These are phyloP conservation scores for Parietichytrium sp. DNA, from an alignment of 108 stramenopile species.

Conservation along the genomic window DNA sequence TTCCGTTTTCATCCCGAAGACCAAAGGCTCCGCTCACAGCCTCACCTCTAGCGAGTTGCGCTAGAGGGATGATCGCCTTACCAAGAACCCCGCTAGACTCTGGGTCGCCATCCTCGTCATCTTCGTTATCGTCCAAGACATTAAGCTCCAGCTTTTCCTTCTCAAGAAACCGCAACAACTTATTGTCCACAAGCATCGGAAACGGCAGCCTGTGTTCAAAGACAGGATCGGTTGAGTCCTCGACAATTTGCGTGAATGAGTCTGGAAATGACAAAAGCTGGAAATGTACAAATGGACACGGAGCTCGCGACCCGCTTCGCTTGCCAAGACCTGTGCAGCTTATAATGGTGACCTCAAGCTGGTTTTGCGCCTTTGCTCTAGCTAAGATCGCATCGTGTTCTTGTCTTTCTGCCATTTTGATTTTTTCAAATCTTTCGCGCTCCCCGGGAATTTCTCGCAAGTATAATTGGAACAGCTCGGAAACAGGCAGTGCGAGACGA, in stretches of 20 bases:
- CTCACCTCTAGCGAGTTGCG: conserved; percentile 39
- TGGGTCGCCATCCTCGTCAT: not conserved
- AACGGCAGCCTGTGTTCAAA: conserved; percentile 53
- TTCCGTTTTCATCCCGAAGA: conserved; percentile 8
- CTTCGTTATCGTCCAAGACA: conserved; percentile 47
- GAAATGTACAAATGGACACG: conserved; percentile 63
- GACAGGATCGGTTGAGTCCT: conserved; percentile 43
- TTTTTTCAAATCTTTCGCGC: conserved; percentile 53
- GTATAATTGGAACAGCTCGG: conserved; percentile 59
- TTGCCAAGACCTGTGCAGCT: conserved; percentile 41
- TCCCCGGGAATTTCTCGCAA: conserved; percentile 60
- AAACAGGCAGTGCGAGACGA: conserved; percentile 62
- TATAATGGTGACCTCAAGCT: conserved; percentile 57
- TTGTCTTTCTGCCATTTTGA: not conserved
- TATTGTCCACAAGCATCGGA: conserved; percentile 54
- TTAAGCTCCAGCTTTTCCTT: conserved; percentile 44
- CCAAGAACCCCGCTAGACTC: conserved; percentile 44
- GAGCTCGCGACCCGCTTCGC: not conserved
- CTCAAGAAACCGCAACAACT: conserved; percentile 50
- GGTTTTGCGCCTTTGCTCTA: conserved; percentile 48
- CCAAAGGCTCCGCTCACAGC: not conserved
- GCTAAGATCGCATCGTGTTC: not conserved
- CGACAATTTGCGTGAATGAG: conserved; percentile 50
- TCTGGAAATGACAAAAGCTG: conserved; percentile 65
- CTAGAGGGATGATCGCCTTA: conserved; percentile 42